phyloP scores from a whole-genome alignment of 2,329 filamentous ascomycete genomes.

The Epichloe sibirici region DNA sequence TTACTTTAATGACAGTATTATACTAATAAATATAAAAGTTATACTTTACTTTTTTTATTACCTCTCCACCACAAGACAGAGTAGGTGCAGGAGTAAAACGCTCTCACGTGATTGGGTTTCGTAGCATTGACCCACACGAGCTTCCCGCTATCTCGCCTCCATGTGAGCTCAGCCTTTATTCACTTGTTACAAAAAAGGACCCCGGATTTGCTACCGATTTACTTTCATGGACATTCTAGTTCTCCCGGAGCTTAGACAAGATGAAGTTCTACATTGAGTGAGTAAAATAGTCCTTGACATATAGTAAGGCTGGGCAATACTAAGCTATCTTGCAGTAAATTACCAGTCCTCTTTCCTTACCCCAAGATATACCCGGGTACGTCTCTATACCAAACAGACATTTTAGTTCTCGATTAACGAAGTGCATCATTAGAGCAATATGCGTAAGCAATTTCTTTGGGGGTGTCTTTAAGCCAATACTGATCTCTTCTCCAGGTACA shows the following conservation, averaged over 20 bases:
- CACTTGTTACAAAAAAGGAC: background rate
- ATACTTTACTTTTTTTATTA: too few relatives aligned
- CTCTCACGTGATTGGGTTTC: too few relatives aligned
- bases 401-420: background rate
- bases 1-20: too few relatives aligned
- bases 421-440: slow-evolving; percentile 34
- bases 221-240: too few relatives aligned
- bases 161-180: background rate
- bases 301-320: background rate
- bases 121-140: too few relatives aligned
- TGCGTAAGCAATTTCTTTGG: slow-evolving; percentile 27
- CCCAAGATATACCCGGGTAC: slow-evolving; percentile 46
- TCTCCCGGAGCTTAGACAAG: background rate
- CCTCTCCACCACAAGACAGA: too few relatives aligned
- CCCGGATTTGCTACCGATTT: background rate
- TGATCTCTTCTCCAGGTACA: slow-evolving; percentile 29
- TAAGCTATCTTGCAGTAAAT: slow-evolving; percentile 30
- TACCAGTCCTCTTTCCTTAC: slow-evolving; percentile 46
- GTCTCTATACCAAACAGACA: slow-evolving; percentile 7
- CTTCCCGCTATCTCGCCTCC: too few relatives aligned
- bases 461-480: background rate
- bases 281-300: slow-evolving; percentile 1
- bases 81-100: too few relatives aligned
- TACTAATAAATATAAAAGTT: too few relatives aligned
- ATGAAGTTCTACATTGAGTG: slow-evolving; percentile 45